These are phyloP conservation scores for Corrigiola litoralis DNA, from an alignment of 179 eudicot species.

Conservation along the genomic window DNA sequence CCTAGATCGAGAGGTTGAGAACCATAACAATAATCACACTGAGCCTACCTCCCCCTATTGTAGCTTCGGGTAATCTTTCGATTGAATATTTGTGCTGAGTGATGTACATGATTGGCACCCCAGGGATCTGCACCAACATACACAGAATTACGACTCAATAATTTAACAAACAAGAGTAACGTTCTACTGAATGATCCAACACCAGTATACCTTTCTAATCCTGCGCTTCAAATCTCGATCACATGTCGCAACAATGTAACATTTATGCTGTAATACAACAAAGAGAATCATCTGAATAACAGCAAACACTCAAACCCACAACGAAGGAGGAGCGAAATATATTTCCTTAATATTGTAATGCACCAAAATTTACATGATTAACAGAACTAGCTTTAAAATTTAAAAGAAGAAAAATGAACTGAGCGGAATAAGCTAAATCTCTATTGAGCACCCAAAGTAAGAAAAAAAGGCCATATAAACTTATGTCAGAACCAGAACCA, in stretches of 20 bases:
- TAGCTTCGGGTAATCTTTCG: constrained; percentile 95
- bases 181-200: background rate
- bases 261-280: constrained; percentile 70
- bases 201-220: constrained; percentile 68
- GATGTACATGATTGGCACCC: constrained; percentile 98
- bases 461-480: no score
- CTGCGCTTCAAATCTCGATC: constrained; percentile 96
- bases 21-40: background rate
- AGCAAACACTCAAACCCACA: background rate
- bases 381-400: no score
- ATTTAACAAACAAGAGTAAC: background rate
- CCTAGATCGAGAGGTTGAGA: background rate
- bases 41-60: constrained; percentile 86
- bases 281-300: constrained; percentile 4
- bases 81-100: constrained; percentile 83
- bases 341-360: no score
- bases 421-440: no score
- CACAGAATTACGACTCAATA: background rate
- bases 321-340: no score
- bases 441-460: no score
- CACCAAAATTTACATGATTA: no score
- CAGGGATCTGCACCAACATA: constrained; percentile 61
- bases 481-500: no score
- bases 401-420: no score
- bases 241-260: constrained; percentile 96